A percentile compares a stretch with the other conserved stretches of the same genome.
These are phyloP conservation scores for Xylaria grammica DNA, from an alignment of 495 filamentous ascomycete genomes.

Conservation along the genomic window DNA sequence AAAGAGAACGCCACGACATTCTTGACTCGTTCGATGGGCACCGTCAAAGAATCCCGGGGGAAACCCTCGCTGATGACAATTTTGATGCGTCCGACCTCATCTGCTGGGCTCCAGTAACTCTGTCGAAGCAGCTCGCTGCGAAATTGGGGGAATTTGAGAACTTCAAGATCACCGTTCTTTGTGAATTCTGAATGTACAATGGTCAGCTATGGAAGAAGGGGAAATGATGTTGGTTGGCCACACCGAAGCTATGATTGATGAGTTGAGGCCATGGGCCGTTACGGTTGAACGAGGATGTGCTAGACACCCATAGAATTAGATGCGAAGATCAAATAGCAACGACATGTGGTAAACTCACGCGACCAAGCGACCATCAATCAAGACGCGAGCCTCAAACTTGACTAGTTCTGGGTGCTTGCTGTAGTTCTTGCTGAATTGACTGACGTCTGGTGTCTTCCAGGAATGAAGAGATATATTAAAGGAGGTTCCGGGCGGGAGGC, in stretches of 20 bases:
- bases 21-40: constrained; percentile 71
- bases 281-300: constrained; percentile 61
- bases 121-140: constrained; percentile 73
- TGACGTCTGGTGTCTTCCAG: constrained; percentile 73
- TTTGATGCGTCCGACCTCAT: constrained; percentile 74
- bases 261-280: constrained; percentile 64
- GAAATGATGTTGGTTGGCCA: not conserved
- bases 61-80: constrained; percentile 81
- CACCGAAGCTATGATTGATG: constrained; percentile 57
- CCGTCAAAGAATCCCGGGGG: constrained; percentile 49
- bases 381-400: constrained; percentile 70
- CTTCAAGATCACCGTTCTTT: constrained; percentile 64
- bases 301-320: constrained; percentile 25
- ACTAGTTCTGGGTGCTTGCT: constrained; percentile 65
- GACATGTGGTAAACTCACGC: constrained; percentile 56
- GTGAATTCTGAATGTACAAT: constrained; percentile 57
- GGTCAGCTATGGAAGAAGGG: not conserved
- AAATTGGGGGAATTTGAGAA: constrained; percentile 75
- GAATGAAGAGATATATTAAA: constrained; percentile 83
- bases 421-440: constrained; percentile 63
- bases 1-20: constrained; percentile 82
- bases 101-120: constrained; percentile 72
- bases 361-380: constrained; percentile 70
- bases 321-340: constrained; percentile 1
- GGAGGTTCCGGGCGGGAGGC: constrained; percentile 59